Percentiles rank a stretch among this genome's conserved stretches.
phyloP scores from a whole-genome alignment of 306 rosid species.

The Carpinus viminea region DNA sequence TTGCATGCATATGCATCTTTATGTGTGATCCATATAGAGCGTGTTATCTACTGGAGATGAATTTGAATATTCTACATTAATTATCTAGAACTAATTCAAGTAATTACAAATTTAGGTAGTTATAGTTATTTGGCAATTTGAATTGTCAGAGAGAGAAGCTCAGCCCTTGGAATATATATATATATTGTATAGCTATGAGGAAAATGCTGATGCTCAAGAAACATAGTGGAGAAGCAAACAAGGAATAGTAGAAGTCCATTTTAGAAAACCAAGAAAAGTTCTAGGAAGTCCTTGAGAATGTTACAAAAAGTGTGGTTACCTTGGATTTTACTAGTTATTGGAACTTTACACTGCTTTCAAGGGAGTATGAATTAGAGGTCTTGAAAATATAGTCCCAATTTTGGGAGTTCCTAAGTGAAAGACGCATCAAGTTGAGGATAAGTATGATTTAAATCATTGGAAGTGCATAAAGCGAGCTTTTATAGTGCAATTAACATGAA shows the following conservation, averaged over 20 bases:
- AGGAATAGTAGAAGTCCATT: background rate
- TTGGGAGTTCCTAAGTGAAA: background rate
- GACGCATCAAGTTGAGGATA: background rate
- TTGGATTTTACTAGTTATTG: background rate
- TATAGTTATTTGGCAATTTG: too few species aligned
- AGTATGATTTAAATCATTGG: background rate
- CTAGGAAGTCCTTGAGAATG: background rate
- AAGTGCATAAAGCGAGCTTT: background rate
- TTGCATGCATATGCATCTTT: too few species aligned
- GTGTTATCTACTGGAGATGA: too few species aligned
- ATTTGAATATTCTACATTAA: too few species aligned
- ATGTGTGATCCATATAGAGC: background rate
- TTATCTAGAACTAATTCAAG: background rate
- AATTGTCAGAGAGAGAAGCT: too few species aligned
- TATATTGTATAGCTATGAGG: too few species aligned
- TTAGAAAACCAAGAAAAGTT: background rate
- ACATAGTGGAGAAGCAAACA: background rate
- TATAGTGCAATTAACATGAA: background rate
- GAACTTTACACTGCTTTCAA: background rate
- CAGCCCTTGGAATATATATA: too few species aligned
- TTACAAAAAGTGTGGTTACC: too few species aligned
- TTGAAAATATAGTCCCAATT: background rate
- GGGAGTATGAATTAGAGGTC: background rate
- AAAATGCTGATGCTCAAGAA: background rate
- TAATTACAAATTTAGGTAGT: too few species aligned